These are phyloP conservation scores for Sporothrix euskadiensis DNA, from an alignment of 2,329 filamentous ascomycete genomes.

Conservation along the genomic window DNA sequence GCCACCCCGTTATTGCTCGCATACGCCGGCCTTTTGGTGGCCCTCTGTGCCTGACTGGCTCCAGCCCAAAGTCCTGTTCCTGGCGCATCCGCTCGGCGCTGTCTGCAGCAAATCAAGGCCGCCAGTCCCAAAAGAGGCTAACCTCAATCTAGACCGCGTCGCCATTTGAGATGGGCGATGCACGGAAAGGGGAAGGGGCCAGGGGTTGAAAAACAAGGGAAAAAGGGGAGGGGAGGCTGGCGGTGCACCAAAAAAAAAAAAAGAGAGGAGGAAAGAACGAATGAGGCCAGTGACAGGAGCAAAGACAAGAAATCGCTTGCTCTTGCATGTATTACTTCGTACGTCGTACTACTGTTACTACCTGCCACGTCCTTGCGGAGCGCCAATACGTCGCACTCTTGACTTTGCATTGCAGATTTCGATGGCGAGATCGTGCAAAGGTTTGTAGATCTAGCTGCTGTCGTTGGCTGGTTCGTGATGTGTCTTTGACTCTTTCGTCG, in stretches of 20 bases:
- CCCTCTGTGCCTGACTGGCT: neutral
- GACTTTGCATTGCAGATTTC: slow-evolving; percentile 16
- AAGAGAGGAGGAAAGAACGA: neutral
- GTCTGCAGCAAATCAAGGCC: slow-evolving; percentile 24
- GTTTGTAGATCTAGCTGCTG: neutral
- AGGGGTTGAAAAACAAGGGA: slow-evolving; percentile 6
- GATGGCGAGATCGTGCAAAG: slow-evolving; percentile 4
- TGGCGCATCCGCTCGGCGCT: slow-evolving; percentile 20
- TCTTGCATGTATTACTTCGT: neutral
- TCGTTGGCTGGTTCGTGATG: neutral
- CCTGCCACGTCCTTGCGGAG: neutral
- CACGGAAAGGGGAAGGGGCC: slow-evolving; percentile 8
- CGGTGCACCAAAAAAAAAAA: neutral
- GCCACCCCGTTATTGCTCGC: slow-evolving; percentile 15
- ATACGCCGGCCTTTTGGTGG: neutral
- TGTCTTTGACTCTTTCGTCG: neutral
- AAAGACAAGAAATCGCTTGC: neutral
- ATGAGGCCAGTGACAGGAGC: neutral
- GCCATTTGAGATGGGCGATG: neutral
- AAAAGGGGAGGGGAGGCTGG: neutral
- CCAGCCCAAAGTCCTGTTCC: slow-evolving; percentile 13
- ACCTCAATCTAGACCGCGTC: slow-evolving; percentile 28
- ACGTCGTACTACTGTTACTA: neutral
- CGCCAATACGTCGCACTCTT: neutral
- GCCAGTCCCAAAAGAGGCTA: slow-evolving; percentile 27